Evolutionary conservation across 768 basidiomycete genomes (phyloP).

Genomic region (Ramaria sp.): DNA sequence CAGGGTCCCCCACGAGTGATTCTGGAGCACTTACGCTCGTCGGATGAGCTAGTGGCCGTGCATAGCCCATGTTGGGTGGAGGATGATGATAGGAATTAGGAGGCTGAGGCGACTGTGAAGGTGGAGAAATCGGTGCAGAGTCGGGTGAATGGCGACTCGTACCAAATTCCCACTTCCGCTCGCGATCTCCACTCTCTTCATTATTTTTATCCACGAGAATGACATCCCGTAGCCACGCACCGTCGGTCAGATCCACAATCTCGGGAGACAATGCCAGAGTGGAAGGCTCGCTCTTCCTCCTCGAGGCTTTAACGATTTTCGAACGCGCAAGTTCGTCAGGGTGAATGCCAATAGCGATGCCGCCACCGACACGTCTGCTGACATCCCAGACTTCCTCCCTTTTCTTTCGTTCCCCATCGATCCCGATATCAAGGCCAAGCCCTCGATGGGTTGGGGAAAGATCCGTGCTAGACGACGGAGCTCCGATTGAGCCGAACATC

Average conservation of each 20-base stretch:
- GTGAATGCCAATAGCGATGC: conserved; percentile 35
- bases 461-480: conserved; percentile 19
- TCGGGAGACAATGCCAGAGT: background rate
- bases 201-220: background rate
- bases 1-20: background rate
- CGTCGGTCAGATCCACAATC: conserved; percentile 10
- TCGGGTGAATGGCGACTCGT: conserved; percentile 22
- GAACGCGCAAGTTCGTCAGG: conserved; percentile 27
- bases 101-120: background rate
- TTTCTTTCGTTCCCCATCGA: conserved; percentile 1
- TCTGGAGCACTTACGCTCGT: background rate
- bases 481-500: conserved; percentile 42
- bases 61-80: conserved; percentile 2
- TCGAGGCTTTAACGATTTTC: conserved; percentile 8
- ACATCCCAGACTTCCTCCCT: conserved; percentile 13
- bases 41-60: background rate
- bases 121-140: background rate
- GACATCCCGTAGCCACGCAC: background rate
- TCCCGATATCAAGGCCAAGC: background rate
- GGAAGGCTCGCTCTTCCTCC: background rate
- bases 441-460: conserved; percentile 1
- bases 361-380: conserved; percentile 1
- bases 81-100: conserved; percentile 6
- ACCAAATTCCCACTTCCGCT: conserved; percentile 48
- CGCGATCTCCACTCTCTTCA: conserved; percentile 7